A percentile compares a stretch with the other conserved stretches of the same genome.
Conservation (phyloP, 2,329 filamentous ascomycete genomes). For the Onygena corvina region DNA sequence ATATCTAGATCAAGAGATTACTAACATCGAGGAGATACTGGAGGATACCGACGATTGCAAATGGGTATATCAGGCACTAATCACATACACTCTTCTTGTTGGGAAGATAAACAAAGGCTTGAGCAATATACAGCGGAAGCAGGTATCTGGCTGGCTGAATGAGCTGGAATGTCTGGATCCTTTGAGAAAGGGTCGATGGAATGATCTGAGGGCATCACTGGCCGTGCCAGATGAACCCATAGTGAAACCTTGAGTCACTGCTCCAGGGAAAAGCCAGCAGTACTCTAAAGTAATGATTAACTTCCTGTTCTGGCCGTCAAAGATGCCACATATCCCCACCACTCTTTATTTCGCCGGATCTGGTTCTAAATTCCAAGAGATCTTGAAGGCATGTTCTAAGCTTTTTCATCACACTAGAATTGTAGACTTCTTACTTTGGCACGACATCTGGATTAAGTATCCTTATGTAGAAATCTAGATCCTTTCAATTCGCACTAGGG, state of each 20-base stretch:
- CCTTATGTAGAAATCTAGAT: no score
- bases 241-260: neutral
- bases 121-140: slow-evolving; percentile 32
- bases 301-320: no score
- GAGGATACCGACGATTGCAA: slow-evolving; percentile 61
- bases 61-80: slow-evolving; percentile 78
- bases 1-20: slow-evolving; percentile 59
- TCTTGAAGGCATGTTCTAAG: no score
- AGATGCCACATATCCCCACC: no score
- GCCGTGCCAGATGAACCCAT: neutral
- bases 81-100: slow-evolving; percentile 59
- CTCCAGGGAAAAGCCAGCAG: no score
- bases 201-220: slow-evolving; percentile 49
- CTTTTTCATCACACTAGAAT: neutral
- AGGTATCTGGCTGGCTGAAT: slow-evolving; percentile 48
- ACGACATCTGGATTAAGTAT: no score
- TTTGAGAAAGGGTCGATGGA: slow-evolving; percentile 62
- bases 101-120: slow-evolving; percentile 39
- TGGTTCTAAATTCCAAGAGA: no score
- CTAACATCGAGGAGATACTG: slow-evolving; percentile 56
- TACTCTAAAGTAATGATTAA: no score
- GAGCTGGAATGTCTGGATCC: slow-evolving; percentile 60
- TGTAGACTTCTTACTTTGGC: no score
- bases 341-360: no score
- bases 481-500: no score